Conservation (phyloP, 768 basidiomycete species). For the Chalciporus chontae region DNA sequence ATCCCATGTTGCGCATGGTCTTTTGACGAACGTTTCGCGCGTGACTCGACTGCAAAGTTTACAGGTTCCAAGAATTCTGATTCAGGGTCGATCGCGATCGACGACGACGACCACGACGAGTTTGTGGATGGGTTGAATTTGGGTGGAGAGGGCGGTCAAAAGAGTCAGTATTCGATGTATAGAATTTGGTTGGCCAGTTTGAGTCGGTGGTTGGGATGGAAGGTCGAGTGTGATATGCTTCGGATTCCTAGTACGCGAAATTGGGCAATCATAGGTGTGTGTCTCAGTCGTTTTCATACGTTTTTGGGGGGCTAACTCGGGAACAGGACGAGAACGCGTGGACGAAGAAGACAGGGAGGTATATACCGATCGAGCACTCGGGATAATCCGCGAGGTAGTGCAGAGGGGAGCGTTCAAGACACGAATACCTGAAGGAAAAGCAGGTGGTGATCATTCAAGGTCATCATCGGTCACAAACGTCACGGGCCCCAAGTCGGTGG, state of each 20-base stretch:
- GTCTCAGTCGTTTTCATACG: no score
- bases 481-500: slow-evolving; percentile 2
- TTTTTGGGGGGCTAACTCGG: background rate
- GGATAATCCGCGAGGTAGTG: slow-evolving; percentile 53
- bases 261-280: slow-evolving; percentile 86
- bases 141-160: slow-evolving; percentile 56
- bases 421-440: slow-evolving; percentile 69
- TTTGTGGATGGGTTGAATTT: slow-evolving; percentile 49
- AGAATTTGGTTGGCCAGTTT: slow-evolving; percentile 81
- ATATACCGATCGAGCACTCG: slow-evolving; percentile 38
- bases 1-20: slow-evolving; percentile 93
- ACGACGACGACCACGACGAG: slow-evolving; percentile 23
- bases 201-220: slow-evolving; percentile 77
- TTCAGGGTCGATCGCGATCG: background rate
- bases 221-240: slow-evolving; percentile 79
- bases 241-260: slow-evolving; percentile 92
- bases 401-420: slow-evolving; percentile 70
- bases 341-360: slow-evolving; percentile 8
- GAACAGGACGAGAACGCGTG: slow-evolving; percentile 28
- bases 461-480: no score
- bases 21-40: slow-evolving; percentile 65
- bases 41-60: slow-evolving; percentile 35
- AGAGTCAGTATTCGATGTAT: slow-evolving; percentile 77
- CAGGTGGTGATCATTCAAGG: slow-evolving; percentile 25
- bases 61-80: slow-evolving; percentile 17